phyloP scores from a whole-genome alignment of 768 basidiomycete species.

The Tulasnella sp. region DNA sequence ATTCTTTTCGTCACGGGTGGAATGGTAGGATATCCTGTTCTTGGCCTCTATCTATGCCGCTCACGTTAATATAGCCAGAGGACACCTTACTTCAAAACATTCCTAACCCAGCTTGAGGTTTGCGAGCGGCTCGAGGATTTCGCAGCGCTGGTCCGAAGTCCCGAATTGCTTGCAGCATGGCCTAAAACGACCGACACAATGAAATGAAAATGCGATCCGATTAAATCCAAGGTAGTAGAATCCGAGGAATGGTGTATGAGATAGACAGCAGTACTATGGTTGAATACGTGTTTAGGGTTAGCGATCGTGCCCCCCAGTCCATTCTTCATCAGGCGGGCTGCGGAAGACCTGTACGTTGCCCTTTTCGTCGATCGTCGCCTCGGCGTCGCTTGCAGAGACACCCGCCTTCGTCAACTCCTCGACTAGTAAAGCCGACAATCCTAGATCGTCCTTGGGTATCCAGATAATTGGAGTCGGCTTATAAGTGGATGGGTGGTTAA shows the following conservation, averaged over 20 bases:
- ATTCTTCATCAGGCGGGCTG: slow-evolving; percentile 43
- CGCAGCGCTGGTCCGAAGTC: slow-evolving; percentile 51
- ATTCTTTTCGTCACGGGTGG: slow-evolving; percentile 55
- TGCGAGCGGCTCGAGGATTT: slow-evolving; percentile 55
- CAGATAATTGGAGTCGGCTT: slow-evolving; percentile 49
- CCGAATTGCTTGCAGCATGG: slow-evolving; percentile 42
- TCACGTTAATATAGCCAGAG: neutral
- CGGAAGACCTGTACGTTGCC: slow-evolving; percentile 44
- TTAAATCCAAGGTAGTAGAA: neutral
- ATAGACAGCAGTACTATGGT: neutral
- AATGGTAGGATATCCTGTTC: slow-evolving; percentile 1
- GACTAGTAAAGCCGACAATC: slow-evolving; percentile 45
- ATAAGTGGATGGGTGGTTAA: slow-evolving; percentile 56
- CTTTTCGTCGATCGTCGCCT: slow-evolving; percentile 44
- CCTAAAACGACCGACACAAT: neutral
- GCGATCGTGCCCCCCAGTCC: slow-evolving; percentile 28
- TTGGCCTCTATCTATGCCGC: neutral
- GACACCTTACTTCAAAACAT: slow-evolving; percentile 45
- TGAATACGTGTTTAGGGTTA: neutral
- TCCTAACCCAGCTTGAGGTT: slow-evolving; percentile 52
- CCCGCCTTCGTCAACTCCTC: slow-evolving; percentile 44
- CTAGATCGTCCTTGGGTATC: slow-evolving; percentile 52
- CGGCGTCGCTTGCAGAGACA: slow-evolving; percentile 45
- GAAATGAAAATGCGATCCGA: neutral
- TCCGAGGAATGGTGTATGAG: neutral